Percentiles rank a stretch among this genome's conserved stretches.
Evolutionary conservation across 164 flowering plant species (phyloP).

Genomic region (Kingdonia uniflora): DNA sequence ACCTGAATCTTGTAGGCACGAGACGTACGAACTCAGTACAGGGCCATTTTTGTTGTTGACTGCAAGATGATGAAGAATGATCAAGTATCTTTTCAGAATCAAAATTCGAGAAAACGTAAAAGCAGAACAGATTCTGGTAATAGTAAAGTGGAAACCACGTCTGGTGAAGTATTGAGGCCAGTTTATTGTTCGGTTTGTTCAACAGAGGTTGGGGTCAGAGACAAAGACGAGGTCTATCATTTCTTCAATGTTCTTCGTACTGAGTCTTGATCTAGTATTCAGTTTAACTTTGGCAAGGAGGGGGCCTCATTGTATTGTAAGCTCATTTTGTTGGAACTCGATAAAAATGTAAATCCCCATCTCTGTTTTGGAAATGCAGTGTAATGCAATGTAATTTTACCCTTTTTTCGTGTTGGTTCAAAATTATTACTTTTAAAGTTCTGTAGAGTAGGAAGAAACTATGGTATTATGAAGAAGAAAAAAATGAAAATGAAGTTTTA

Average conservation of each 20-base stretch:
- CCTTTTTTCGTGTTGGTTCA: too few species aligned
- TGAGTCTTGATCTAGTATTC: slow-evolving; percentile 28
- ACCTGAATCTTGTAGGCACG: slow-evolving; percentile 51
- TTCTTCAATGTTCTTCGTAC: slow-evolving; percentile 76
- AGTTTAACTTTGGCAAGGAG: too few species aligned
- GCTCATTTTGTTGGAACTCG: too few species aligned
- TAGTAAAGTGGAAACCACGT: slow-evolving; percentile 13
- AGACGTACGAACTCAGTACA: slow-evolving; percentile 61
- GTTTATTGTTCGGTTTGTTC: slow-evolving; percentile 67
- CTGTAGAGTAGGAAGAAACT: too few species aligned
- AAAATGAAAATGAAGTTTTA: too few species aligned
- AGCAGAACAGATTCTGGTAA: slow-evolving; percentile 16
- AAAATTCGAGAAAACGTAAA: slow-evolving; percentile 20
- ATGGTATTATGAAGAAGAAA: too few species aligned
- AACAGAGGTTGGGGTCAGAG: slow-evolving; percentile 67
- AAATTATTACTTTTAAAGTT: too few species aligned
- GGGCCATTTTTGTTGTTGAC: slow-evolving; percentile 65
- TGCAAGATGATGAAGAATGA: slow-evolving; percentile 44
- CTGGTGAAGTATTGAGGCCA: slow-evolving; percentile 30
- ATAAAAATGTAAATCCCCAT: too few species aligned
- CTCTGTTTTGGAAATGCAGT: too few species aligned
- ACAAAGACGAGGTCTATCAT: slow-evolving; percentile 75
- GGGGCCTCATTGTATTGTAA: too few species aligned
- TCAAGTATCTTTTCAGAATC: slow-evolving; percentile 19
- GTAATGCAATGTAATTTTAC: too few species aligned